Base-by-base conservation (phyloP, 176 grass and related monocot species). In the Avena insularis region DNA sequence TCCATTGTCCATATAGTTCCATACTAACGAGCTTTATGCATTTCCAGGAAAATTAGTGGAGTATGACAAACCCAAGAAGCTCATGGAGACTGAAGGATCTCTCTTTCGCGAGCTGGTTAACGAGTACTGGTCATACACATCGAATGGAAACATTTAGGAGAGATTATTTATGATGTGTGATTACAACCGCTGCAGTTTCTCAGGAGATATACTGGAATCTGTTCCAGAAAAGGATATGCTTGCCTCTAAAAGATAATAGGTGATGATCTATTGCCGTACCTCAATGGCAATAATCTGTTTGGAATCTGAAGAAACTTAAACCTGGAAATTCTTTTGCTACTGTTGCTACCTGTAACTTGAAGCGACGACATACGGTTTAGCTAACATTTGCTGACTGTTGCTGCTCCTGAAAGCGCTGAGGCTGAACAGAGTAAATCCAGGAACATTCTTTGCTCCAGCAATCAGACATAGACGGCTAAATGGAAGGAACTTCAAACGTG, bases 21-120 rank as follows among this genome's bases (percentile, higher is more conserved):
- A 60, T 82, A 54, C 51, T 90, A 47, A 78, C 10, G 31, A 23
- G 6, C 13, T 58, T 29, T 70, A 66, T 60, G 56, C 49, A 64
- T 14, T 70, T 90, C 6, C 80, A 97, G 91, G 91, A 8, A 91
- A 85, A 84, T 68, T 89, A 47, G 83, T 90, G 59, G 95, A 97
- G 79, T 95, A 95, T 56, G 89, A 97, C 67, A 88, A 86, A 58
- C 95, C 93, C 9, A 87, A 5, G 83, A 97, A 90, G 71, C 83
- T 97, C 31, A 95, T 97, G 89, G 80, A 95, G 58, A 95, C 89
- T 0, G 83, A 97, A 69, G 95, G 91, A 46, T 97, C 93, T 71
- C 83, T 95, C 2, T 97, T 93, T 58, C 50, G 80, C 0, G 58
- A 90, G 4, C 89, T 97, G 1, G 89, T 95, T 12, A 95, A 87